Base-by-base conservation (phyloP, 768 basidiomycete genomes). In the Mycena vulgaris region DNA sequence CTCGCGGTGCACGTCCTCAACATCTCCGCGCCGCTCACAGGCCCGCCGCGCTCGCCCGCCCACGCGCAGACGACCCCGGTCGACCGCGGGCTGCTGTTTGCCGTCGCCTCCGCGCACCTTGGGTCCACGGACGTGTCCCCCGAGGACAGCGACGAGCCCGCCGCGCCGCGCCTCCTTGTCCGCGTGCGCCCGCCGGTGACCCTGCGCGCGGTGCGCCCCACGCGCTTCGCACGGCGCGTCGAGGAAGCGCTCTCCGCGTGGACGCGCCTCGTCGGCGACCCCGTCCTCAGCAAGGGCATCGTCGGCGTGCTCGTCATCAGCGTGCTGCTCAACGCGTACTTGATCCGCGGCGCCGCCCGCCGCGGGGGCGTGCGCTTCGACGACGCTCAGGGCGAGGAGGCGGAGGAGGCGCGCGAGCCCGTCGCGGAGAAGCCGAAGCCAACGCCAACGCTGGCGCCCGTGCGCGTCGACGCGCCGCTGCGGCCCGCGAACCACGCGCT, bases 201-300 rank as follows among this genome's bases (percentile, higher is more conserved):
- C 4, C 63, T 73, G 28, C 67, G 60, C 19, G 19, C 72, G 27
- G 57, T 31, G 30, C 39, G 25, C 30, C 30, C 51, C n/a, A 40
- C 51, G 16, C n/a, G 39, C 40, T 52, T n/a, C 51, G 16, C 51
- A 28, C 58, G 39, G 23, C 28, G 68, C 39, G 37, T 64, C 37
- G 60, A 64, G n/a, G 51, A 39, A 42, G 19, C 48, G 39, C 57
- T 69, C 23, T 45, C 35, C 23, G 49, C 89, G 5, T 98, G 97
- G 97, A 95, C 95, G 11, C 83, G 85, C 17, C 90, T 98, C 72
- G 95, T 98, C 58, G 96, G 96, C 40, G 97, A 99, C 77, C 97
- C 97, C 1, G 89, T 98, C 58, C 82, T 99, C 70, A 92, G 90
- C 75, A 99, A 99, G 83, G 97, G 95, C 93, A 96, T 99, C 78